phyloP scores from a whole-genome alignment of 371 early-diverging fungal genomes.

The Mortierella sp. region DNA sequence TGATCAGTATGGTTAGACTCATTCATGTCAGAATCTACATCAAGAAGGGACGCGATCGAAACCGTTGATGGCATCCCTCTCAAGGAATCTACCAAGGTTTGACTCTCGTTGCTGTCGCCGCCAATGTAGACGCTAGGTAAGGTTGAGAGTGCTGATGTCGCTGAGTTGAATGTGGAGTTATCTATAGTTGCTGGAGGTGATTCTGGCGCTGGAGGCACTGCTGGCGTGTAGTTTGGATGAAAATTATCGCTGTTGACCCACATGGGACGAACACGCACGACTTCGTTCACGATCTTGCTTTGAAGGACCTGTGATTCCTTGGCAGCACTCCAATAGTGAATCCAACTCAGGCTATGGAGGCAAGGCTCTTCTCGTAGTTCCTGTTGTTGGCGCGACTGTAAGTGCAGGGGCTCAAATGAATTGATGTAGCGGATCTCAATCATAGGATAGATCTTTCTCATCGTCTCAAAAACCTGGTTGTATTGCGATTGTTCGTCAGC shows the following conservation, averaged over 20 bases:
- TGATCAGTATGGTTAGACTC: background rate
- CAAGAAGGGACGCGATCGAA: constrained; percentile 21
- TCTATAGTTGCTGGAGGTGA: constrained; percentile 5
- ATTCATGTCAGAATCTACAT: constrained; percentile 9
- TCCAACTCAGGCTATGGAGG: constrained; percentile 48
- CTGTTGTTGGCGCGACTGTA: constrained; percentile 38
- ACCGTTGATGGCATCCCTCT: constrained; percentile 25
- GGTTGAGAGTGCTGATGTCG: background rate
- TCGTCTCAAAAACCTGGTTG: constrained; percentile 44
- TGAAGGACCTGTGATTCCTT: constrained; percentile 54
- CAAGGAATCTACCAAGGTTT: constrained; percentile 9
- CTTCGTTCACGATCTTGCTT: constrained; percentile 53
- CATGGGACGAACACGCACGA: constrained; percentile 50
- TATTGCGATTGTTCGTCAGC: constrained; percentile 48
- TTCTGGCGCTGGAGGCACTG: background rate
- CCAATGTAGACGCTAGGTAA: constrained; percentile 27
- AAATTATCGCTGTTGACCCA: constrained; percentile 41
- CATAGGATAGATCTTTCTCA: constrained; percentile 28
- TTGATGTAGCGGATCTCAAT: constrained; percentile 56
- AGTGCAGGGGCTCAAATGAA: constrained; percentile 42
- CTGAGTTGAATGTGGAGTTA: background rate
- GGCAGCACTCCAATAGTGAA: constrained; percentile 57
- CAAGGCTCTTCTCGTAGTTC: constrained; percentile 39
- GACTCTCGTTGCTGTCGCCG: background rate
- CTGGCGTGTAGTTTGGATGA: constrained; percentile 44